Evolutionary conservation across 495 filamentous ascomycete species (phyloP), one percentile per base, ranked within the genome.

Genomic region (Hypoxylon intermedium): DNA sequence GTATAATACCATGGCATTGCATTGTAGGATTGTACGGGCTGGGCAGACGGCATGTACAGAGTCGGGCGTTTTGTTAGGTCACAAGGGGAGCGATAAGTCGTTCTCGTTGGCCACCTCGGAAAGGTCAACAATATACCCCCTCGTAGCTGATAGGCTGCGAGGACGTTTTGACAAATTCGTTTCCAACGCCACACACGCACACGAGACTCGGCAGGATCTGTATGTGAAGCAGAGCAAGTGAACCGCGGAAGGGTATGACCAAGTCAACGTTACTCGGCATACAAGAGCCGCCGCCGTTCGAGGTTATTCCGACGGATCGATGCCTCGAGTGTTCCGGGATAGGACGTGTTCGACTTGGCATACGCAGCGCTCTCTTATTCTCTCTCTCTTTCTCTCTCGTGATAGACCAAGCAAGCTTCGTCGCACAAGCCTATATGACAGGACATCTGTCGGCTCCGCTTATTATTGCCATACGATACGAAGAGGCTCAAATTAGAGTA

Each of bases 1-100:
- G 62, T 60, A 60, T 53, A 60, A 53, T 43, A 65, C 62, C 51
- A 65, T 53, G 57, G 56, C 56, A 60, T 60, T 65, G 56, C 62
- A 65, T 60, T 43, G 51, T 60, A 55, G 62, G 55, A 60, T 65
- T 43, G 41, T 50, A 41, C 33, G 38, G 61, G 40, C 33, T 49
- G 33, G 51, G 41, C 41, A 45, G 52, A 21, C 45, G 56, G 7
- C 7, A 26, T 26, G 49, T 58, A 59, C 34, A 23, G 23, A 41
- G 42, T 41, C 31, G 47, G 49, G 54, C 50, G 34, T 50, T 53
- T 31, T 37, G 28, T 42, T 21, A 34, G 50, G 62, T 57, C 62
- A 60, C 56, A 60, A 41, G 44, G 61, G 38, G 38, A 60, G 36
- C 50, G 26, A 26, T 31, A 47, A n/a, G 40, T 30, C 7, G 50